Evolutionary conservation across 257 asterid genomes (phyloP), one percentile per base, ranked within the genome.

Genomic region (Primulina huaijiensis): DNA sequence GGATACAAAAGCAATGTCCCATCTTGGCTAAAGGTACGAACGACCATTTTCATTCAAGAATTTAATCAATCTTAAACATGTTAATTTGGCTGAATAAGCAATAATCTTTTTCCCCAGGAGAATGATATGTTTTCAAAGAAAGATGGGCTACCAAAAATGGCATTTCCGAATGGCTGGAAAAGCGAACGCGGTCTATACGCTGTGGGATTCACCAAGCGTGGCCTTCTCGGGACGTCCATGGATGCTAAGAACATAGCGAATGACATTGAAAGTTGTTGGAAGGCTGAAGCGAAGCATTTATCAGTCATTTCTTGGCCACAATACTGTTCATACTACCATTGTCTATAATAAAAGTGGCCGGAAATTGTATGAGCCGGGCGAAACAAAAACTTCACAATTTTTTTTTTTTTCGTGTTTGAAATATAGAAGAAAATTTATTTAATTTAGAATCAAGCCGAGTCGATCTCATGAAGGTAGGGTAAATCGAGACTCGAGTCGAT

Each of bases 1-100:
- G 80, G 80, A 50, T 76, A 76, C 68, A 71, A 34, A 65, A 71
- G 76, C 63, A 76, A 76, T 60, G 80, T 76, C 16, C 76, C 76
- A 50, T 60, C 65, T 65, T 76, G 80, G 80, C 70, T 76, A 60
- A 71, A 71, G 80, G 80, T 76, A 70, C 62, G 21, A 46, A 70
- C 62, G 21, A 46, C 56, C n/a, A 43, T 43, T 9, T 1, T 38
- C 14, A 9, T 33, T 6, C 37, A 33, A 6, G 6, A 33, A 31
- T 5, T 31, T 31, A 31, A 31, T 31, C 35, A 31, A 31, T 31
- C 35, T 6, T 33, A 33, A 3, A 37, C 9, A 37, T 35, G 68
- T 64, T 27, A 27, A 27, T 27, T 64, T 21, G 69, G 69, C 30
- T 43, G n/a, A 43, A 43, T 11, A 43, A 43, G 12, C 53, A 3